Conservation (phyloP, 208 protist genomes). For the Spironucleus salmonicida region DNA sequence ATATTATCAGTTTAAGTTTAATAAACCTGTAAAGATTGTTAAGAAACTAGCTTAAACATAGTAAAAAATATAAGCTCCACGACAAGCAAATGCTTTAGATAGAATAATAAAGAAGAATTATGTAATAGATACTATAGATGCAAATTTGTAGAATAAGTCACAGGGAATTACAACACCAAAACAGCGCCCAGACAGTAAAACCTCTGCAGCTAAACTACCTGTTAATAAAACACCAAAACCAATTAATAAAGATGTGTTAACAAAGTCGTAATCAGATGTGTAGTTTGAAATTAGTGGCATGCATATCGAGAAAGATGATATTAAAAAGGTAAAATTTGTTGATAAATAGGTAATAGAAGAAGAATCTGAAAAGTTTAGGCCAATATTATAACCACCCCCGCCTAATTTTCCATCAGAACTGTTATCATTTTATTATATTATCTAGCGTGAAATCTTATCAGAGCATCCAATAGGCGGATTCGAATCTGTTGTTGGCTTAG, state of each 20-base stretch:
- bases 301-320: too few relatives aligned
- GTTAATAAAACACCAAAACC: background rate
- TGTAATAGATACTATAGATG: background rate
- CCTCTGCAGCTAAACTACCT: background rate
- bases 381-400: background rate
- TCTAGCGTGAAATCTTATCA: slow-evolving; percentile 13
- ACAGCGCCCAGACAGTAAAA: background rate
- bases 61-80: background rate
- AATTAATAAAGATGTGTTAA: too few relatives aligned
- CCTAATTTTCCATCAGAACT: background rate
- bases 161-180: background rate
- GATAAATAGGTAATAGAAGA: background rate
- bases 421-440: background rate
- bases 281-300: too few relatives aligned
- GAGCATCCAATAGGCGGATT: background rate
- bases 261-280: too few relatives aligned
- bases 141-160: background rate
- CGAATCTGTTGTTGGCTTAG: background rate
- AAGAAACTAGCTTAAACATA: background rate
- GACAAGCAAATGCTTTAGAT: background rate
- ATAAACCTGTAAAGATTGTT: slow-evolving; percentile 3
- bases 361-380: background rate
- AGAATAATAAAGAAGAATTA: background rate
- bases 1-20: slow-evolving; percentile 19
- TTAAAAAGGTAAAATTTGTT: too few relatives aligned